Percentiles rank a stretch among this genome's conserved stretches.
phyloP scores from a whole-genome alignment of 129 eudicot species.

The Tagetes patula region DNA sequence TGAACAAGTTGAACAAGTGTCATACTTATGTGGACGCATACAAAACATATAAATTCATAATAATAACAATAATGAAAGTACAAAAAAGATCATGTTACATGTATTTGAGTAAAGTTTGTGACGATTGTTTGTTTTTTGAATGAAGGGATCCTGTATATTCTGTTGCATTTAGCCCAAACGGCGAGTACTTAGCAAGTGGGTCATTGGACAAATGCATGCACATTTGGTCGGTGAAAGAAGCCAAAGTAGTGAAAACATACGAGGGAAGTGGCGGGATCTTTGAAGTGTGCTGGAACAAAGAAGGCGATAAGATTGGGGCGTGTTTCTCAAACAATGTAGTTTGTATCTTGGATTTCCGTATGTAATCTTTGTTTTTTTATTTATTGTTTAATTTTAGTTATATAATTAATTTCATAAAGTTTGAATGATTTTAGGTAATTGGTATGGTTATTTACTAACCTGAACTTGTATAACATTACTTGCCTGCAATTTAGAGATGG shows the following conservation, averaged over 20 bases:
- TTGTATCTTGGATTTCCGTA: slow-evolving; percentile 73
- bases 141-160: slow-evolving; percentile 90
- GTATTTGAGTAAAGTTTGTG: background rate
- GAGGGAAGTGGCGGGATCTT: slow-evolving; percentile 82
- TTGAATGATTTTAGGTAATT: slow-evolving; percentile 29
- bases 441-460: slow-evolving; percentile 26
- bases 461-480: slow-evolving; percentile 26
- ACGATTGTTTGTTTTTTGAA: background rate
- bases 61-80: no score
- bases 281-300: slow-evolving; percentile 96
- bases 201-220: slow-evolving; percentile 81
- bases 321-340: slow-evolving; percentile 78
- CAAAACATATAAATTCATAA: no score
- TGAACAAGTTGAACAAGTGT: background rate
- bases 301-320: slow-evolving; percentile 82
- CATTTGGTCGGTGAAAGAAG: slow-evolving; percentile 90
- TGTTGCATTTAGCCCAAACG: slow-evolving; percentile 87
- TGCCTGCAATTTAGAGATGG: slow-evolving; percentile 19
- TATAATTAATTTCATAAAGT: background rate
- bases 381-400: background rate
- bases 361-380: slow-evolving; percentile 35
- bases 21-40: no score
- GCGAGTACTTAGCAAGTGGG: slow-evolving; percentile 84
- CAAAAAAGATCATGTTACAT: background rate
- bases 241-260: slow-evolving; percentile 67